These are phyloP conservation scores for Carpinus fangiana DNA, from an alignment of 306 rosid species.

Conservation along the genomic window DNA sequence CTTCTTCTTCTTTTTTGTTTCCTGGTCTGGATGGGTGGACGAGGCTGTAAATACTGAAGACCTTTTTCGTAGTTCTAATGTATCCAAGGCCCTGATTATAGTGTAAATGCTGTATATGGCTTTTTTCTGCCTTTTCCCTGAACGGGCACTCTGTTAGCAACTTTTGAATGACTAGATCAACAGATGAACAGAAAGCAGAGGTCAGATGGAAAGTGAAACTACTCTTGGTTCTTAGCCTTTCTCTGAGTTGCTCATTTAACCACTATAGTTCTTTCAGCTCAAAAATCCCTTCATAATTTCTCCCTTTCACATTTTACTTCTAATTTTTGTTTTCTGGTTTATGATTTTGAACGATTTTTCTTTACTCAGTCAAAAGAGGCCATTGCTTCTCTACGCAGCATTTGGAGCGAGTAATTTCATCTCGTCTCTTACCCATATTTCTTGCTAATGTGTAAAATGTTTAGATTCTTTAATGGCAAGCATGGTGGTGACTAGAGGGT, in stretches of 20 bases:
- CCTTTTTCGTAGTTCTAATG: background rate
- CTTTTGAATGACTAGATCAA: background rate
- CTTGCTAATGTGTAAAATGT: too few species aligned
- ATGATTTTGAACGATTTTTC: background rate
- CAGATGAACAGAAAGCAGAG: background rate
- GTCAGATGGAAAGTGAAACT: background rate
- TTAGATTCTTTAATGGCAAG: too few species aligned
- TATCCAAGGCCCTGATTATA: background rate
- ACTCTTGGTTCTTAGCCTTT: background rate
- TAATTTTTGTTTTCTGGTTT: background rate
- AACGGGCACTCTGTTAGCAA: background rate
- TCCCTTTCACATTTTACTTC: background rate
- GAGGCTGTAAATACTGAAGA: constrained; percentile 27
- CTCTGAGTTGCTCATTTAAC: background rate
- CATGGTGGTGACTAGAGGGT: too few species aligned
- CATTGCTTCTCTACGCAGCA: background rate
- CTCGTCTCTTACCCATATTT: too few species aligned
- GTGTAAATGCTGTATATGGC: background rate
- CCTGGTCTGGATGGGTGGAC: background rate
- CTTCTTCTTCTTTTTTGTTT: background rate
- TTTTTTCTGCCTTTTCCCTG: background rate
- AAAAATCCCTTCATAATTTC: background rate
- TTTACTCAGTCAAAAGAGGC: background rate
- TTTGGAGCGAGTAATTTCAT: background rate
- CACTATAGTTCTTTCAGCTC: background rate